Percentiles rank a stretch among this genome's conserved stretches.
Conservation (phyloP, 768 basidiomycete genomes). For the Paxillus ammoniavirescens region DNA sequence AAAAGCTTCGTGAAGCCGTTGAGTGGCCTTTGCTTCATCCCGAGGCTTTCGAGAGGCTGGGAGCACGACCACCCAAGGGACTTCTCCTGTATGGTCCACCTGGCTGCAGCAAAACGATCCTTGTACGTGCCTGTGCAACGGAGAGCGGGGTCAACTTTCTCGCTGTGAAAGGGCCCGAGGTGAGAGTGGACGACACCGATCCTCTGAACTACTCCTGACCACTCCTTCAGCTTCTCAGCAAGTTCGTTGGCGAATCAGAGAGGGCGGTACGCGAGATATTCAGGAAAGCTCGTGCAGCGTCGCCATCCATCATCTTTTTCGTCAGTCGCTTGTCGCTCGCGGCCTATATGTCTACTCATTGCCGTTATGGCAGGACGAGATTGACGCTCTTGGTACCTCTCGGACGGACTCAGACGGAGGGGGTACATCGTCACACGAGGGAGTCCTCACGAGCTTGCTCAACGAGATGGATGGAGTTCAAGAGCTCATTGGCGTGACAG, state of each 20-base stretch:
- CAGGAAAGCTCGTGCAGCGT: conserved; percentile 88
- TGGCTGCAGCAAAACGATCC: conserved; percentile 95
- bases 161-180: conserved; percentile 97
- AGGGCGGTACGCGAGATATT: conserved; percentile 94
- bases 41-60: conserved; percentile 82
- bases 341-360: not conserved
- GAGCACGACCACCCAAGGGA: conserved; percentile 86
- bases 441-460: conserved; percentile 87
- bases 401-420: conserved; percentile 58
- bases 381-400: conserved; percentile 88
- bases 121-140: conserved; percentile 88
- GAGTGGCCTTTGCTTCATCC: conserved; percentile 94
- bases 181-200: conserved; percentile 30
- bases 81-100: conserved; percentile 93
- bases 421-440: conserved; percentile 64
- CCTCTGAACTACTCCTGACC: not conserved
- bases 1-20: conserved; percentile 84
- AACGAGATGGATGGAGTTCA: conserved; percentile 99
- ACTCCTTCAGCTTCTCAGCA: conserved; percentile 77
- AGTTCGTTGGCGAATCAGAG: conserved; percentile 98
- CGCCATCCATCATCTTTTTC: conserved; percentile 96
- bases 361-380: conserved; percentile 76
- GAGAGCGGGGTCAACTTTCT: conserved; percentile 96
- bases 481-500: conserved; percentile 90
- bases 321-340: conserved; percentile 43